A percentile compares a stretch with the other conserved stretches of the same genome.
phyloP scores from a whole-genome alignment of 768 basidiomycete genomes.

The Kockovaella imperatae region DNA sequence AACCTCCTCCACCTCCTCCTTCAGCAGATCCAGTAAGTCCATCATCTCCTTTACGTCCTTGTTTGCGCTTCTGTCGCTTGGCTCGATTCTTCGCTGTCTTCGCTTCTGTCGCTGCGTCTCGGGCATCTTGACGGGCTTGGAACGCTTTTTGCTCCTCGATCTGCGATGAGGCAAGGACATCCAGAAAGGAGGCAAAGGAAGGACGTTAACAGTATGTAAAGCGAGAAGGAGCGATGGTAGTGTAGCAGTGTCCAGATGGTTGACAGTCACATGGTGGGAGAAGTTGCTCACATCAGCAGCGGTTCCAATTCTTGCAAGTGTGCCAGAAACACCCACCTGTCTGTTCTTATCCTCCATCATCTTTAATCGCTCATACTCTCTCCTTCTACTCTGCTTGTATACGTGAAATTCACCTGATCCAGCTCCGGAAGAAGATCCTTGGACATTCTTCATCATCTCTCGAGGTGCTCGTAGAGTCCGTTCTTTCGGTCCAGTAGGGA shows the following conservation, averaged over 20 bases:
- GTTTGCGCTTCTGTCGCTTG: slow-evolving; percentile 89
- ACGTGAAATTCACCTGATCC: slow-evolving; percentile 98
- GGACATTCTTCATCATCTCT: slow-evolving; percentile 93
- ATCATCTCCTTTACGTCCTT: slow-evolving; percentile 49
- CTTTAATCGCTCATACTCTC: slow-evolving; percentile 92
- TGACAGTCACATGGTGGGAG: too few relatives aligned
- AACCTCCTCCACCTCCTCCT: slow-evolving; percentile 40
- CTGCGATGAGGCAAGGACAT: slow-evolving; percentile 34
- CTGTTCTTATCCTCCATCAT: slow-evolving; percentile 73
- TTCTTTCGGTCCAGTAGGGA: slow-evolving; percentile 74
- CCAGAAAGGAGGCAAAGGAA: not conserved
- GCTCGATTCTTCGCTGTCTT: slow-evolving; percentile 95
- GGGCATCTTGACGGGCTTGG: slow-evolving; percentile 61
- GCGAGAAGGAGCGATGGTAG: not conserved
- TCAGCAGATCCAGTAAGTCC: not conserved
- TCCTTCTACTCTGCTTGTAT: slow-evolving; percentile 85
- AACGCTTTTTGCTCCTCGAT: slow-evolving; percentile 67
- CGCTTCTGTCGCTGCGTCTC: slow-evolving; percentile 64
- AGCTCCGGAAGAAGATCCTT: slow-evolving; percentile 93
- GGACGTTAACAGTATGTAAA: not conserved
- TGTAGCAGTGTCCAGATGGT: too few relatives aligned
- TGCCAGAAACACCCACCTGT: slow-evolving; percentile 69
- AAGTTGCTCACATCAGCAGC: too few relatives aligned
- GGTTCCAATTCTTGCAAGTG: too few relatives aligned
- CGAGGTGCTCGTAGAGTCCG: slow-evolving; percentile 56